Evolutionary conservation across 1,139 yeast genomes (phyloP).

Genomic region (Taphrina betulina): DNA sequence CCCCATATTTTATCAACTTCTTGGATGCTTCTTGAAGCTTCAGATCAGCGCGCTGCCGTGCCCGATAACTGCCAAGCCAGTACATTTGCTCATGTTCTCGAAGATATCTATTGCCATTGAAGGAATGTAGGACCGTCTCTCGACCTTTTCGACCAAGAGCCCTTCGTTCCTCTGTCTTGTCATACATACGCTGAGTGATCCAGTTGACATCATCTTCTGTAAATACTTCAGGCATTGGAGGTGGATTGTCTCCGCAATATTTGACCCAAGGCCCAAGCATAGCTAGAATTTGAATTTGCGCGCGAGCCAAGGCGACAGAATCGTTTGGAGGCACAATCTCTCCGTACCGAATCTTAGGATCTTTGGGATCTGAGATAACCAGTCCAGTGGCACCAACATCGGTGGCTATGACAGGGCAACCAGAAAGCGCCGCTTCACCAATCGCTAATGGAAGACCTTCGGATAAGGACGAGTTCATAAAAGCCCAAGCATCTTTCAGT

Average conservation of each 20-base stretch:
- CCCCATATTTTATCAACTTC: constrained; percentile 3
- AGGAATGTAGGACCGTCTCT: constrained; percentile 18
- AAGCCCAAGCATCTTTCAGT: constrained; percentile 23
- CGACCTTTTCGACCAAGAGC: constrained; percentile 21
- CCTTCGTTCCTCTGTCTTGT: constrained; percentile 20
- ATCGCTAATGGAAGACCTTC: constrained; percentile 19
- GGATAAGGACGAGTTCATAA: constrained; percentile 19
- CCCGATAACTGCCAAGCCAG: constrained; percentile 19
- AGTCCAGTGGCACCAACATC: constrained; percentile 18
- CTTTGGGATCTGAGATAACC: constrained; percentile 24
- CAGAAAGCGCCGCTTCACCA: constrained; percentile 20
- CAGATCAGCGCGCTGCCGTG: constrained; percentile 6
- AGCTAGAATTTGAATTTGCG: constrained; percentile 19
- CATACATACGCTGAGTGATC: constrained; percentile 19
- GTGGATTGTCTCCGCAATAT: constrained; percentile 18
- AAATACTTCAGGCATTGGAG: constrained; percentile 12
- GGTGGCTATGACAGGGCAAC: constrained; percentile 19
- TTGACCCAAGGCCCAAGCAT: constrained; percentile 22
- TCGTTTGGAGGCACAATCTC: constrained; percentile 23
- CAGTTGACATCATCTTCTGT: constrained; percentile 5
- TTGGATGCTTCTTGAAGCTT: not conserved
- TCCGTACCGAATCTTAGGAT: constrained; percentile 17
- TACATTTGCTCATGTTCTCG: constrained; percentile 23
- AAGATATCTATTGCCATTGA: constrained; percentile 15
- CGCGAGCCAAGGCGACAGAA: constrained; percentile 20